phyloP scores from a whole-genome alignment of 164 flowering plant species.

The Stephania yunnanensis region DNA sequence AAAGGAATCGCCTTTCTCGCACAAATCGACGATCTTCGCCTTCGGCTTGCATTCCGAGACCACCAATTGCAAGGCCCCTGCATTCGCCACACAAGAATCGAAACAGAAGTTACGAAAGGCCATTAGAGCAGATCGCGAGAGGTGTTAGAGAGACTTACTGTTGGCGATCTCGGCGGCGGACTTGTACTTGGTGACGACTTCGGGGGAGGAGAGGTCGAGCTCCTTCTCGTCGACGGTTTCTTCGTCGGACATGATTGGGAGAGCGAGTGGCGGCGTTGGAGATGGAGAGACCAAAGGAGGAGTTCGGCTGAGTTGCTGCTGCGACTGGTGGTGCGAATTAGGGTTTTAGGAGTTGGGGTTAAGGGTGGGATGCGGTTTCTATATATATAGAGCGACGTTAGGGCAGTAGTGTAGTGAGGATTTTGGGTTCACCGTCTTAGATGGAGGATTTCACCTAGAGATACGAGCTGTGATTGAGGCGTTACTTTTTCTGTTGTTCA shows the following conservation, averaged over 20 bases:
- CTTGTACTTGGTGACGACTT: conserved; percentile 88
- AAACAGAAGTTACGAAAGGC: not conserved
- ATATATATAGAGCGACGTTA: no score
- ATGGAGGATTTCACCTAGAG: no score
- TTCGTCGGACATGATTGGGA: conserved; percentile 64
- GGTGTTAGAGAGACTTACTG: conserved; percentile 27
- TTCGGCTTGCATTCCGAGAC: conserved; percentile 76
- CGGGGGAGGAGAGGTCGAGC: conserved; percentile 76
- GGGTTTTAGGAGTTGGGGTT: not conserved
- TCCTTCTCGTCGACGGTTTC: conserved; percentile 71
- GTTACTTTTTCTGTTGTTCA: no score
- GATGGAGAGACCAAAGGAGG: not conserved
- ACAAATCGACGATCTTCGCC: conserved; percentile 75
- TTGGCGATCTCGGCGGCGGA: conserved; percentile 76
- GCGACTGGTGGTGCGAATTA: not conserved
- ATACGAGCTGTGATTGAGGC: no score
- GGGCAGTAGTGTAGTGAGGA: no score
- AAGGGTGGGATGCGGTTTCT: no score
- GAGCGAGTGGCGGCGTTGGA: not conserved
- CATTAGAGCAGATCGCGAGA: not conserved
- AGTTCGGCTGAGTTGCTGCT: not conserved
- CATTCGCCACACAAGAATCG: conserved; percentile 5
- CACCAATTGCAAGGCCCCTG: conserved; percentile 88
- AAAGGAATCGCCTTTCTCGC: conserved; percentile 81
- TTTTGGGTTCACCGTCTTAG: no score